Base-by-base conservation (phyloP, 108 stramenopile genomes). In the Nitzschia sp. region DNA sequence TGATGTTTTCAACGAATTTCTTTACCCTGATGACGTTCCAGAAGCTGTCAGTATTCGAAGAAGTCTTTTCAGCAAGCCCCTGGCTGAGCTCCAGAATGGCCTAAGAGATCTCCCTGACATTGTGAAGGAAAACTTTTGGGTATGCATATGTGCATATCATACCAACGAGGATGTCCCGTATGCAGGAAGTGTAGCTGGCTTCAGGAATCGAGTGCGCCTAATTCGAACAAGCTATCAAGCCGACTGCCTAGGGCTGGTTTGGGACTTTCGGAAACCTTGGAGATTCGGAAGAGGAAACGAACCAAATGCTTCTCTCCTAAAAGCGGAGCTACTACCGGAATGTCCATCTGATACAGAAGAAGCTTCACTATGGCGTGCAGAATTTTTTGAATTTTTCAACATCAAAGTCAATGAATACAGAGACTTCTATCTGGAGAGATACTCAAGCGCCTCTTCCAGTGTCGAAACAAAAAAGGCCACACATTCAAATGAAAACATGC, bases 271-370 rank as follows among this genome's bases (percentile, higher is more conserved):
- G 14, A 52, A 51, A 11, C 88, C 88, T 8, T 89, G 91, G 87
- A 58, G 69, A 9, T 53, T 88, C 41, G 58, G 57, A 12, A 63
- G 7, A 29, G 11, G 37, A 39, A 29, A 40, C 24, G 21, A 19
- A n/a, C 26, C 48, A 8, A 68, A 66, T 34, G 44, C 52, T 41
- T 70, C 80, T 26, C 71, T 79, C 0, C 61, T 76, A 34, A 41
- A 63, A 22, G 86, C 85, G 0, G 86, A 92, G 53, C 63, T 92
- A 8, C 77, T 92, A 38, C 91, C 91, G 8, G 81, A 86, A 37
- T 70, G 58, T 52, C 91, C 91, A 14, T 78, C 80, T 15, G 86
- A 86, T 62, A 89, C 29, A 5, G 29, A 34, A 34, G 29, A 34
- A 34, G 29, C 29, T 1, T 34, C 29, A 34, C 29, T 3, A 34